Percentiles rank a stretch among this genome's conserved stretches.
phyloP scores from a whole-genome alignment of 305 asterid species.

The Fraxinus paxiana region DNA sequence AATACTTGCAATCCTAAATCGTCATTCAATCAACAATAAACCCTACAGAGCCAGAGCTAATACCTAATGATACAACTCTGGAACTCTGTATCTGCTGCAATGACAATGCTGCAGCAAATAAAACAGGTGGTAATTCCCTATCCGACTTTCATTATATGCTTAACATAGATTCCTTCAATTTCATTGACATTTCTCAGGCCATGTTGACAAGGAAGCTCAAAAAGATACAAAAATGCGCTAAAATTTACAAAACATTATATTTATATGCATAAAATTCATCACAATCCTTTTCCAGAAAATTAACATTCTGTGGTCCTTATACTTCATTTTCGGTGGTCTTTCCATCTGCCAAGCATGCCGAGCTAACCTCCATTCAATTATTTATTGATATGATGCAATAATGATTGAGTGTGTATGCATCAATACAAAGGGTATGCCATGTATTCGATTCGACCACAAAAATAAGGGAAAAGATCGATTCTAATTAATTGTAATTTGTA shows the following conservation, averaged over 20 bases:
- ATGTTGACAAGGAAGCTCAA: not conserved
- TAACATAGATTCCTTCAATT: not conserved
- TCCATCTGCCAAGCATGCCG: not conserved
- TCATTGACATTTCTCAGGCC: not conserved
- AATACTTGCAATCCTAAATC: not conserved
- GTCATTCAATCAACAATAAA: not conserved
- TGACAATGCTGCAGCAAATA: not conserved
- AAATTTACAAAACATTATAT: not conserved
- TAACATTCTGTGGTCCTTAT: not conserved
- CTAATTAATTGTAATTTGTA: not conserved
- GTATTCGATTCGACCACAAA: not conserved
- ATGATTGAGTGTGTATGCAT: not conserved
- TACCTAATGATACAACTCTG: not conserved
- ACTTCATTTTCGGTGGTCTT: not conserved
- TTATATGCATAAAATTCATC: not conserved
- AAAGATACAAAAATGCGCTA: not conserved
- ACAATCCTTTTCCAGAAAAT: not conserved
- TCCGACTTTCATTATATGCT: not conserved
- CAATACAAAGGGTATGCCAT: not conserved
- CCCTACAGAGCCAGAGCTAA: not conserved
- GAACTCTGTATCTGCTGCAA: not conserved
- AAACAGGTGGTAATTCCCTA: not conserved
- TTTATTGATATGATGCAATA: not conserved
- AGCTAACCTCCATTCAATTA: not conserved
- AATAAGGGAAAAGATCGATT: not conserved